Evolutionary conservation across 2,329 filamentous ascomycete species (phyloP).

Genomic region (Monascus ruber): DNA sequence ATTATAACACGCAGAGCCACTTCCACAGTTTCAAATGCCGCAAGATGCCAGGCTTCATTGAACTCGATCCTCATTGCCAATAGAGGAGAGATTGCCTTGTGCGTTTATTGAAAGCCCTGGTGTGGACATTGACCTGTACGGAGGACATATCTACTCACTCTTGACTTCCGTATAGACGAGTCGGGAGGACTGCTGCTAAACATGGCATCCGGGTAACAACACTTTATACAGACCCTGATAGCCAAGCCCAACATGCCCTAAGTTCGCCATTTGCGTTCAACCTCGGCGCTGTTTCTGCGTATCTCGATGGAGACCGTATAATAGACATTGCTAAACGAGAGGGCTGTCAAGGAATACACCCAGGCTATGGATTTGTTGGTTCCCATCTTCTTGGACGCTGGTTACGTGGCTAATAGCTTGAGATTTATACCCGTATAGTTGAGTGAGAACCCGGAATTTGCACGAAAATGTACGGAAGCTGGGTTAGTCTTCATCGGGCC

Average conservation of each 20-base stretch:
- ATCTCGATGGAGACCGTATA: slow-evolving; percentile 88
- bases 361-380: slow-evolving; percentile 75
- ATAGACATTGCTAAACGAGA: slow-evolving; percentile 76
- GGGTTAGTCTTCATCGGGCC: slow-evolving; percentile 93
- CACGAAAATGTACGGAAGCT: slow-evolving; percentile 74
- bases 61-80: slow-evolving; percentile 91
- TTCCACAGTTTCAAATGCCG: slow-evolving; percentile 15
- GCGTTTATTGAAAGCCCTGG: slow-evolving; percentile 10
- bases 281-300: slow-evolving; percentile 70
- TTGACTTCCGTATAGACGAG: slow-evolving; percentile 42
- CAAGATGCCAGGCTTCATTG: slow-evolving; percentile 27
- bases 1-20: slow-evolving; percentile 18
- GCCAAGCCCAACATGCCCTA: slow-evolving; percentile 74
- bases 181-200: slow-evolving; percentile 74
- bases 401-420: not conserved
- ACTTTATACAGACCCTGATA: slow-evolving; percentile 87
- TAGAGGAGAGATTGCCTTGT: slow-evolving; percentile 87
- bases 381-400: not conserved
- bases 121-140: too few species aligned
- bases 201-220: slow-evolving; percentile 90
- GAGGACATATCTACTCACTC: too few species aligned
- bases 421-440: slow-evolving; percentile 32
- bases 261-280: slow-evolving; percentile 75
- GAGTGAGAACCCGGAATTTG: slow-evolving; percentile 87
- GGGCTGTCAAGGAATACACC: slow-evolving; percentile 84